Base-by-base conservation (phyloP, 2,329 filamentous ascomycete species). In the Coniochaeta prunicola region DNA sequence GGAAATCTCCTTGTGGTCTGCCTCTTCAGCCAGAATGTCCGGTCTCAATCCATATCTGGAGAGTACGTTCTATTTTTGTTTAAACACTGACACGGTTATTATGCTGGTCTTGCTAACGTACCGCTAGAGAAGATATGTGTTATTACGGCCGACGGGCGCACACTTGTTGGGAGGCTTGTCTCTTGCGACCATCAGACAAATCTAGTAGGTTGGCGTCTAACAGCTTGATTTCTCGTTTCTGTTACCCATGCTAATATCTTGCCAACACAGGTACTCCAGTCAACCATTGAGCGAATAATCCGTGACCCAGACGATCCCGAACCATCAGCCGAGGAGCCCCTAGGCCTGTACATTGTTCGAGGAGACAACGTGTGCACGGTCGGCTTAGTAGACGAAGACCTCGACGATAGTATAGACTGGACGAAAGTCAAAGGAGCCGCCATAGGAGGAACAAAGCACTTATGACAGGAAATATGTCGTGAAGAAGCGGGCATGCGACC, bases 321-420 rank as follows among this genome's bases (percentile, higher is more conserved):
- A 66, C 84, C 88, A 0, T 96, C 89, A 48, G 84, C 87, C 60
- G 86, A 94, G 70, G 87, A 94, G 19, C 86, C 89, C 4, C 85
- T 97, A 62, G 94, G 94, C 1, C 76, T 97, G 6, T 97, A 97
- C 72, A 82, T 99, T 59, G 90, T 99, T 59, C 84, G 94, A 61
- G 94, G 94, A 57, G 94, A 99, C 72, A 97, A 96, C 69, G 93
- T 99, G 54, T 92, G 92, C 62, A 81, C 96, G 17, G 90, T 94
- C 59, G 94, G 94, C 2, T 78, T 96, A 59, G 87, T 99, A 33
- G 92, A 99, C 72, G 92, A 96, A 74, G 83, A 89, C 66, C 78
- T 97, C 60, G 94, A 99, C 75, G 83, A 81, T 40, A 92, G 88
- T 67, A 97, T 99, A 70, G 88, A 97, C 76, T 99, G 94, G 94